phyloP scores from a whole-genome alignment of 495 filamentous ascomycete species.

The Penicillium pancosmium region DNA sequence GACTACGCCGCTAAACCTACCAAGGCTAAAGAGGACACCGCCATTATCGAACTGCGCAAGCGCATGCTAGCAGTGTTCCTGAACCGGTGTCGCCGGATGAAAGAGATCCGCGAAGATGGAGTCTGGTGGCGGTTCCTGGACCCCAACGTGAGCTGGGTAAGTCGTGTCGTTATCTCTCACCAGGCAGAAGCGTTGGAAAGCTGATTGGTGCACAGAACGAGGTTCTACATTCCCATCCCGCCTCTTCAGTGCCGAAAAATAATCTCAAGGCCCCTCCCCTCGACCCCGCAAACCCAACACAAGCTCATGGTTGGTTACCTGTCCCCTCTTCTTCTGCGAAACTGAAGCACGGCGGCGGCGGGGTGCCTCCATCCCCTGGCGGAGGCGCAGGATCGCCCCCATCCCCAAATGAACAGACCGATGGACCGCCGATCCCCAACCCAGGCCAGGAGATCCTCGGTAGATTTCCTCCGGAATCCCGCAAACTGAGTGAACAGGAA shows the following conservation, averaged over 20 bases:
- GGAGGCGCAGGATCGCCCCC: slow-evolving; percentile 49
- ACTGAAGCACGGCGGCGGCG: slow-evolving; percentile 57
- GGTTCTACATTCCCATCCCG: slow-evolving; percentile 86
- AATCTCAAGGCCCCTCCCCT: slow-evolving; percentile 91
- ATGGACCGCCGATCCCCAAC: slow-evolving; percentile 44
- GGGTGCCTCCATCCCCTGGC: slow-evolving; percentile 33
- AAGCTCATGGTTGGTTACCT: slow-evolving; percentile 87
- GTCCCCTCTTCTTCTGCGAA: slow-evolving; percentile 83
- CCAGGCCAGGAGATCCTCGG: slow-evolving; percentile 69
- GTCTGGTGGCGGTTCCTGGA: slow-evolving; percentile 98
- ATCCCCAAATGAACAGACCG: slow-evolving; percentile 51
- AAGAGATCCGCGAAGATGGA: slow-evolving; percentile 88
- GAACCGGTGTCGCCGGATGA: slow-evolving; percentile 90
- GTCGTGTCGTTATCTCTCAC: slow-evolving; percentile 12
- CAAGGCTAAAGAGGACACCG: slow-evolving; percentile 94
- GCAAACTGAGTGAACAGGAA: slow-evolving; percentile 80
- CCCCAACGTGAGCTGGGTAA: slow-evolving; percentile 97
- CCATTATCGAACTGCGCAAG: slow-evolving; percentile 94
- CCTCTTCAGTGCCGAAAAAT: slow-evolving; percentile 88
- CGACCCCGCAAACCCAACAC: slow-evolving; percentile 85
- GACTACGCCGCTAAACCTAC: slow-evolving; percentile 98
- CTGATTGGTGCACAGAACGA: slow-evolving; percentile 64
- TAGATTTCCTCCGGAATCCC: slow-evolving; percentile 80
- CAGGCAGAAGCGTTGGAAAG: background rate
- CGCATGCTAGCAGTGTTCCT: slow-evolving; percentile 95